A percentile compares a stretch with the other conserved stretches of the same genome.
Evolutionary conservation across 2,329 filamentous ascomycete species (phyloP).

Genomic region (Alternaria sp.): DNA sequence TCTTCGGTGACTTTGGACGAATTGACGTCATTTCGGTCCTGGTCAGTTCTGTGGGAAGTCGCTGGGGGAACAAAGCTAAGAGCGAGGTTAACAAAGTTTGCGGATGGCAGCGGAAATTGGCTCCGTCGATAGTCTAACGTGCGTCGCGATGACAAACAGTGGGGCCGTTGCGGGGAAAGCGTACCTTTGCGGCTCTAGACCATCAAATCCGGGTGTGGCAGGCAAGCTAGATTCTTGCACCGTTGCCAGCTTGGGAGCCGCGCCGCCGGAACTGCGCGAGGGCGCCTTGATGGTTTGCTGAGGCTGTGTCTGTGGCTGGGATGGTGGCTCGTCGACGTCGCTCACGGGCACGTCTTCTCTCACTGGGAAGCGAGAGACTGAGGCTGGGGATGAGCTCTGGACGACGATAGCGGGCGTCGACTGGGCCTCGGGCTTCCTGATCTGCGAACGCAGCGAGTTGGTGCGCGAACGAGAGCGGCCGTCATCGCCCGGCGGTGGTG

Average conservation of each 20-base stretch:
- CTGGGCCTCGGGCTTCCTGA: slow-evolving; percentile 38
- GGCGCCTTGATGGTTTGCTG: slow-evolving; percentile 48
- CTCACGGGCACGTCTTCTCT: slow-evolving; percentile 37
- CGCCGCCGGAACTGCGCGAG: slow-evolving; percentile 63
- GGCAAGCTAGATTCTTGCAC: slow-evolving; percentile 85
- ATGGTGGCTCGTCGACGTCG: slow-evolving; percentile 47
- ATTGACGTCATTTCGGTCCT: slow-evolving; percentile 52
- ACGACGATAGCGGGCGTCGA: slow-evolving; percentile 54
- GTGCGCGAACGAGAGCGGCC: slow-evolving; percentile 49
- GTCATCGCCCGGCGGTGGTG: slow-evolving; percentile 64
- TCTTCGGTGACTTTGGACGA: slow-evolving; percentile 58
- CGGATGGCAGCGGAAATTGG: slow-evolving; percentile 24
- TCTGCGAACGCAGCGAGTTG: slow-evolving; percentile 51
- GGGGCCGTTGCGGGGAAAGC: slow-evolving; percentile 36
- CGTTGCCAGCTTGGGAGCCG: slow-evolving; percentile 75
- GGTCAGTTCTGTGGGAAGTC: slow-evolving; percentile 34
- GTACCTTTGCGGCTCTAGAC: slow-evolving; percentile 40
- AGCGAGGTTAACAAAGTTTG: slow-evolving; percentile 29
- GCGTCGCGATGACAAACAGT: slow-evolving; percentile 38
- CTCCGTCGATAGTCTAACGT: slow-evolving; percentile 22
- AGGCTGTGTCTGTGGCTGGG: neutral
- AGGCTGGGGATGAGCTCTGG: slow-evolving; percentile 53
- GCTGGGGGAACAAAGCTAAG: slow-evolving; percentile 26
- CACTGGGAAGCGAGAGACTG: slow-evolving; percentile 38
- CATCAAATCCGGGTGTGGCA: slow-evolving; percentile 66